Percentiles rank a stretch among this genome's conserved stretches.
phyloP scores from a whole-genome alignment of 139 green algal species.

The Gonium pectorale region DNA sequence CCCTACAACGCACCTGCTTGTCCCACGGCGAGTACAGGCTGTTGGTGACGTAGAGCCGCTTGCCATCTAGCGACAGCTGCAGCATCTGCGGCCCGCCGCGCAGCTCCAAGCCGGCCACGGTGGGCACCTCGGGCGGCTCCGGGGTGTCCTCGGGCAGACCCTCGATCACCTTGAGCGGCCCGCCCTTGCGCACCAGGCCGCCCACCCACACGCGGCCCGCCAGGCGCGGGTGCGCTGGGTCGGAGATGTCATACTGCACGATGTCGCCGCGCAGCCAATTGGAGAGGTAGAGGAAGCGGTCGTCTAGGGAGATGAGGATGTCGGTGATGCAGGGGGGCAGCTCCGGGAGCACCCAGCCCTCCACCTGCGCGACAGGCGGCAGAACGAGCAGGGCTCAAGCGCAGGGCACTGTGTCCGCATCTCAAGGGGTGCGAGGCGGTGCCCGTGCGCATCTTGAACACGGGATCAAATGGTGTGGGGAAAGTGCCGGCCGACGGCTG shows the following conservation, averaged over 20 bases:
- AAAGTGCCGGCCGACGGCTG: no score
- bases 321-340: constrained; percentile 89
- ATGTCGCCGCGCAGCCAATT: constrained; percentile 67
- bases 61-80: constrained; percentile 41
- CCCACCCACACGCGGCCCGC: constrained; percentile 81
- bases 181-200: constrained; percentile 70
- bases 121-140: constrained; percentile 43
- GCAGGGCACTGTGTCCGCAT: no score
- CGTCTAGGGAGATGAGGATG: constrained; percentile 88
- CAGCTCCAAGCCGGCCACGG: constrained; percentile 71
- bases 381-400: no score
- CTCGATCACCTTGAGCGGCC: constrained; percentile 69
- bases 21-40: constrained; percentile 80
- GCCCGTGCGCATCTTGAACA: no score
- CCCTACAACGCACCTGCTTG: constrained; percentile 58
- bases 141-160: constrained; percentile 71
- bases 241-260: constrained; percentile 84
- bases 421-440: no score
- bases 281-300: constrained; percentile 61
- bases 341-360: constrained; percentile 86
- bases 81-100: constrained; percentile 91
- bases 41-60: constrained; percentile 88
- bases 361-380: constrained; percentile 47
- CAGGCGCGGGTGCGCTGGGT: constrained; percentile 75
- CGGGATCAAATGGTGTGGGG: no score